phyloP scores from a whole-genome alignment of 1,139 yeast species.

The Debaryomycetaceae sp. region DNA sequence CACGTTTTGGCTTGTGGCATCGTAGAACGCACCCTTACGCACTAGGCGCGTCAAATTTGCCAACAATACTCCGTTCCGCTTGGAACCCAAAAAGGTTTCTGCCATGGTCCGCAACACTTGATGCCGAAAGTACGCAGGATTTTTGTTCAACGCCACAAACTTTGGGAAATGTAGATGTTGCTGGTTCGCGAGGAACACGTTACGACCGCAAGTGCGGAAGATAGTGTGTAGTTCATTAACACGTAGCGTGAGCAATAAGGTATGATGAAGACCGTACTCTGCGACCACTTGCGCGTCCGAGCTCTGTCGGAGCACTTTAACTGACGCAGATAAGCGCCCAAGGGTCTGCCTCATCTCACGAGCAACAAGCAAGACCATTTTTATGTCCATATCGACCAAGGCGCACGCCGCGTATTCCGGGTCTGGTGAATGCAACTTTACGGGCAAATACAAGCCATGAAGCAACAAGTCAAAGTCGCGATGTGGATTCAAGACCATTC shows the following conservation, averaged over 20 bases:
- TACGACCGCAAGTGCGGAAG: slow-evolving; percentile 33
- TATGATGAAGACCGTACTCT: slow-evolving; percentile 35
- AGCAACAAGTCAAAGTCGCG: slow-evolving; percentile 8
- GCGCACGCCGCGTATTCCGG: slow-evolving; percentile 15
- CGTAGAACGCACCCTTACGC: slow-evolving; percentile 31
- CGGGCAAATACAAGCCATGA: slow-evolving; percentile 4
- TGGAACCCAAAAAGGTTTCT: slow-evolving; percentile 33
- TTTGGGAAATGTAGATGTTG: slow-evolving; percentile 32
- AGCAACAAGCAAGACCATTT: slow-evolving; percentile 17
- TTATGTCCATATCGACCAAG: slow-evolving; percentile 34
- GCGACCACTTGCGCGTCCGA: slow-evolving; percentile 12
- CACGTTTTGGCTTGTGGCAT: slow-evolving; percentile 24
- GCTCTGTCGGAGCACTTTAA: slow-evolving; percentile 6
- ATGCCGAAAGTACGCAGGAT: slow-evolving; percentile 17
- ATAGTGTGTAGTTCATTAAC: slow-evolving; percentile 37
- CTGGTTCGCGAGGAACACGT: slow-evolving; percentile 29
- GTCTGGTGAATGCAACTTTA: slow-evolving; percentile 4
- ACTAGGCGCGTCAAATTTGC: slow-evolving; percentile 41
- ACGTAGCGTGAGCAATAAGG: slow-evolving; percentile 34
- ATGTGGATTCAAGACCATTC: slow-evolving; percentile 3
- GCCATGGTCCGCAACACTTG: slow-evolving; percentile 26
- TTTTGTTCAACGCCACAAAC: slow-evolving; percentile 18
- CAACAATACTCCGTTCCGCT: slow-evolving; percentile 41
- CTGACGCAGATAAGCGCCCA: slow-evolving; percentile 15
- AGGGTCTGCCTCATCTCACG: slow-evolving; percentile 13